A percentile compares a stretch with the other conserved stretches of the same genome.
Conservation (phyloP, 192 early-diverging fungal genomes). For the Paraglomus brasilianum region DNA sequence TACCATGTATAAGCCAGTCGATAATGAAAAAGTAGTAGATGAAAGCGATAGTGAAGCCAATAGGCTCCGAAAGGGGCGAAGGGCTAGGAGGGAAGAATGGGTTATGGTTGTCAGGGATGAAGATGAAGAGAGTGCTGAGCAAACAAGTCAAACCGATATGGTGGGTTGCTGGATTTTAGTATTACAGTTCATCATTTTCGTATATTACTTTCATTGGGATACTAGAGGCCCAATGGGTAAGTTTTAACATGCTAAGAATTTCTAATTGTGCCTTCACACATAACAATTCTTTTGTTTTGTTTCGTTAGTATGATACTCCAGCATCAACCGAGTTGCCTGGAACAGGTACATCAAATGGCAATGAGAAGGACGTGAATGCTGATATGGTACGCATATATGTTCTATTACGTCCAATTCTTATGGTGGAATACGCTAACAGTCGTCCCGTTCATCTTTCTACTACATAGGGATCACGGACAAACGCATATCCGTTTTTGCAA, state of each 20-base stretch:
- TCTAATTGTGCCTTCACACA: background rate
- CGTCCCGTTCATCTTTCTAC: background rate
- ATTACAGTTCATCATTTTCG: background rate
- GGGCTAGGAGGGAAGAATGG: conserved; percentile 20
- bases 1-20: no score
- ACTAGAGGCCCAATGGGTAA: background rate
- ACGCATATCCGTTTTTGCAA: no score
- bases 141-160: background rate
- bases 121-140: conserved; percentile 10
- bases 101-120: background rate
- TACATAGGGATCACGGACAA: background rate
- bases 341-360: no score
- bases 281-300: background rate
- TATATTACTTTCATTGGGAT: background rate
- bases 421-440: no score
- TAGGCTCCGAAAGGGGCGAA: background rate
- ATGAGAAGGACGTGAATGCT: background rate
- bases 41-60: no score
- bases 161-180: background rate
- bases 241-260: background rate
- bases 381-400: background rate
- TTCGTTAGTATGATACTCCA: background rate
- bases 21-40: no score
- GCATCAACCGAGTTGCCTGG: no score
- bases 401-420: no score